phyloP scores from a whole-genome alignment of 2,329 filamentous ascomycete genomes.

The Alternaria postmessia region DNA sequence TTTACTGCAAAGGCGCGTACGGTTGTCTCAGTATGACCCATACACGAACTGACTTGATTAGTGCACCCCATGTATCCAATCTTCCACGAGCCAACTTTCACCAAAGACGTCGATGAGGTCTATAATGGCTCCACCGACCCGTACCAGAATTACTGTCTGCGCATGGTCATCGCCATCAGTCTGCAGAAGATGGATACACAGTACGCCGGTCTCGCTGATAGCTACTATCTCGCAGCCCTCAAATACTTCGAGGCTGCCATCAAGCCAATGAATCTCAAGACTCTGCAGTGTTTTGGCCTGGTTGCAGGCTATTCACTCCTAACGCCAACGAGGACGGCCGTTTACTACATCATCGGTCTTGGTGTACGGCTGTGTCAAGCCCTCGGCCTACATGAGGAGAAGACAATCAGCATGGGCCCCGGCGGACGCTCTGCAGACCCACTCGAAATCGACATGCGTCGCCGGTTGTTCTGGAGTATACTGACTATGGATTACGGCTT shows the following conservation, averaged over 20 bases:
- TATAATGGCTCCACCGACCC: slow-evolving; percentile 78
- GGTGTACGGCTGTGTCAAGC: slow-evolving; percentile 89
- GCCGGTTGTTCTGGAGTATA: slow-evolving; percentile 87
- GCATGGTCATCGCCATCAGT: slow-evolving; percentile 93
- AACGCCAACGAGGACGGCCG: slow-evolving; percentile 88
- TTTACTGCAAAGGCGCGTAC: slow-evolving; percentile 77
- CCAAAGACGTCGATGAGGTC: slow-evolving; percentile 78
- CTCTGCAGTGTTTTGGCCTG: slow-evolving; percentile 86
- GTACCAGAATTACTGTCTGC: slow-evolving; percentile 86
- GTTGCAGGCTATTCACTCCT: slow-evolving; percentile 91
- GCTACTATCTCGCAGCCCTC: slow-evolving; percentile 91
- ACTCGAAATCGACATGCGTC: slow-evolving; percentile 85
- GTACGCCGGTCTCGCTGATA: slow-evolving; percentile 93
- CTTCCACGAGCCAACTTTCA: slow-evolving; percentile 83
- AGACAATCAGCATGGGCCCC: slow-evolving; percentile 75
- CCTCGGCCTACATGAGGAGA: slow-evolving; percentile 85
- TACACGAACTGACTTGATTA: slow-evolving; percentile 49
- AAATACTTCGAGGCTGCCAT: slow-evolving; percentile 83
- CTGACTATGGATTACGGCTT: slow-evolving; percentile 88
- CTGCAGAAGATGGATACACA: slow-evolving; percentile 89
- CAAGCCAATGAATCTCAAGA: slow-evolving; percentile 86
- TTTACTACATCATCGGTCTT: slow-evolving; percentile 91
- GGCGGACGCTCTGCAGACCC: slow-evolving; percentile 69
- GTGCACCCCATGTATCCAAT: slow-evolving; percentile 89
- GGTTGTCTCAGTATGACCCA: not conserved